These are phyloP conservation scores for Sporothrix luriei DNA, from an alignment of 2,329 filamentous ascomycete genomes.

Conservation along the genomic window DNA sequence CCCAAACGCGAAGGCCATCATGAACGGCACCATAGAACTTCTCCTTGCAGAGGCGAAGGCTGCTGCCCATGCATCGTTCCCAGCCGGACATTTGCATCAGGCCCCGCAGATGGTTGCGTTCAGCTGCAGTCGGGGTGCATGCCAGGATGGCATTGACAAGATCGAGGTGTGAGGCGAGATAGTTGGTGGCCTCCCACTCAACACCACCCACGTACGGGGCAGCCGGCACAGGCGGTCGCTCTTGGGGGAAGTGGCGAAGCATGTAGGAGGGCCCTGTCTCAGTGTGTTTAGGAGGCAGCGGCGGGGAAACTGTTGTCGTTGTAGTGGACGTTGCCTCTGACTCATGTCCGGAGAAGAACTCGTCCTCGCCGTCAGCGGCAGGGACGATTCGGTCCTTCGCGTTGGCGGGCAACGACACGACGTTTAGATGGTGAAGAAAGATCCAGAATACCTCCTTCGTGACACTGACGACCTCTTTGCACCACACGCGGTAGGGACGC, in stretches of 20 bases:
- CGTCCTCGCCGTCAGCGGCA: conserved; percentile 1
- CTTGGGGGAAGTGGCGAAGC: conserved; percentile 75
- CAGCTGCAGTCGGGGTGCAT: conserved; percentile 67
- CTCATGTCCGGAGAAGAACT: not conserved
- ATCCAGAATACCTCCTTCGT: conserved; percentile 99
- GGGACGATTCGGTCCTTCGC: not conserved
- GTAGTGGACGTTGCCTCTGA: not conserved
- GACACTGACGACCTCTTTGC: conserved; percentile 86
- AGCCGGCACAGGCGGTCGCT: conserved; percentile 86
- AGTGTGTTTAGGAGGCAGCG: conserved; percentile 44
- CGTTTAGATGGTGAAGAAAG: conserved; percentile 91
- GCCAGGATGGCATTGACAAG: conserved; percentile 89
- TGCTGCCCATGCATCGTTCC: conserved; percentile 85
- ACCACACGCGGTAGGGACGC: conserved; percentile 90
- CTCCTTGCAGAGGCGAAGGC: conserved; percentile 88
- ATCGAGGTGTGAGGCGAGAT: conserved; percentile 88
- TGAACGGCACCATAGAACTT: conserved; percentile 96
- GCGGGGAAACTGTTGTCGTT: conserved; percentile 37
- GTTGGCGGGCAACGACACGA: conserved; percentile 65
- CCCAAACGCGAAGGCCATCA: conserved; percentile 85
- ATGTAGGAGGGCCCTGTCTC: conserved; percentile 60
- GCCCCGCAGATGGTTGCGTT: conserved; percentile 76
- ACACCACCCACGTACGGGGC: conserved; percentile 96
- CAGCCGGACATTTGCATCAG: conserved; percentile 82
- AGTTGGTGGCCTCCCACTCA: conserved; percentile 98